phyloP scores from a whole-genome alignment of 768 basidiomycete genomes.

The Kwoniella sp. region DNA sequence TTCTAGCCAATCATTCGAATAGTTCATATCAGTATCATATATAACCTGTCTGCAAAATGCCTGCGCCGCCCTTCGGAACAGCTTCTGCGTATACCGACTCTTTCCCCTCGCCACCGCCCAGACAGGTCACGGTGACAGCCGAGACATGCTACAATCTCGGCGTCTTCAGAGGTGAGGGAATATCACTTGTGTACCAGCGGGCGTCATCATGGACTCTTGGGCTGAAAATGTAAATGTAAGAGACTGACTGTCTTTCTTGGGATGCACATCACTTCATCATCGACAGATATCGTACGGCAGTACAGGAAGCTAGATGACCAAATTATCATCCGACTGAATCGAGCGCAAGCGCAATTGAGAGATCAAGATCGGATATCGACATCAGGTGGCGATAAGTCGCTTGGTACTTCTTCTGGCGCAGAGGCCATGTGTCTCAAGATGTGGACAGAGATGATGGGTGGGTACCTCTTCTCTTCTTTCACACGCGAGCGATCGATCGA shows the following conservation, averaged over 20 bases:
- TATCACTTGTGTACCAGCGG: no score
- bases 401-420: slow-evolving; percentile 15
- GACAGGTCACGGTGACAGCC: slow-evolving; percentile 45
- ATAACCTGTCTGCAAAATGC: slow-evolving; percentile 20
- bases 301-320: slow-evolving; percentile 55
- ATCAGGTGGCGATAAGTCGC: slow-evolving; percentile 5
- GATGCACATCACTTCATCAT: no score
- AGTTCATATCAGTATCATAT: background rate
- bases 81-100: slow-evolving; percentile 54
- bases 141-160: slow-evolving; percentile 55
- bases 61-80: slow-evolving; percentile 48
- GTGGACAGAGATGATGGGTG: slow-evolving; percentile 56
- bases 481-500: background rate
- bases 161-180: slow-evolving; percentile 47
- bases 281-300: slow-evolving; percentile 54
- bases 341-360: slow-evolving; percentile 50
- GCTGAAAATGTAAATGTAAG: no score
- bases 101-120: slow-evolving; percentile 48
- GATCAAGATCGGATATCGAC: slow-evolving; percentile 35
- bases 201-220: no score
- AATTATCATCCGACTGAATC: slow-evolving; percentile 52
- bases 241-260: no score
- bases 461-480: slow-evolving; percentile 13
- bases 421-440: slow-evolving; percentile 51
- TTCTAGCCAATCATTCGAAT: no score